A percentile compares a stretch with the other conserved stretches of the same genome.
Conservation (phyloP, 768 basidiomycete species). For the Trametes villosa region DNA sequence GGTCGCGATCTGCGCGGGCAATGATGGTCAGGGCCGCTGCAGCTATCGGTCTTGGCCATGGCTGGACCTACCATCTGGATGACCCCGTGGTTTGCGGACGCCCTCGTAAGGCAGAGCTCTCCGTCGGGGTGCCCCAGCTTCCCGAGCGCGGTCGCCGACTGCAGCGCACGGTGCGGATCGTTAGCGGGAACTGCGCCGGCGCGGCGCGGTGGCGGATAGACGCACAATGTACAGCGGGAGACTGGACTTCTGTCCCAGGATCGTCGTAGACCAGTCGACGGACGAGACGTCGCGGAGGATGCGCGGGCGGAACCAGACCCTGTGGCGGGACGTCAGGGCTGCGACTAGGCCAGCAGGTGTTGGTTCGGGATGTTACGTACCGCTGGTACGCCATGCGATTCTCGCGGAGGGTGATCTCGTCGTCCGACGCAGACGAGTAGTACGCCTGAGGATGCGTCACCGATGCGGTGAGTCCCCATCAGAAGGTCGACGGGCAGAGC, state of each 20-base stretch:
- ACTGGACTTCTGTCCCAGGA: constrained; percentile 73
- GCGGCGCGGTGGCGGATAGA: constrained; percentile 74
- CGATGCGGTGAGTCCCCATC: not conserved
- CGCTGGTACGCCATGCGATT: constrained; percentile 93
- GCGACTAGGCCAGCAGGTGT: too few species aligned
- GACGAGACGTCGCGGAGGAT: constrained; percentile 76
- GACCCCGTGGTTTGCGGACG: constrained; percentile 77
- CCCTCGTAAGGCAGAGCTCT: constrained; percentile 89
- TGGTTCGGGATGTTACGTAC: too few species aligned
- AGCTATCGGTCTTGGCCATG: too few species aligned
- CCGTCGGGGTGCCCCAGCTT: constrained; percentile 97
- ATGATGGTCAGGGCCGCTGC: too few species aligned
- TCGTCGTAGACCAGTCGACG: constrained; percentile 85
- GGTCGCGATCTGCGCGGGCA: constrained; percentile 79
- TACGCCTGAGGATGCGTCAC: constrained; percentile 57
- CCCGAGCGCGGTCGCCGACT: constrained; percentile 84
- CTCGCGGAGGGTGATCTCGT: constrained; percentile 89
- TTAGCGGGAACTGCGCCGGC: constrained; percentile 43
- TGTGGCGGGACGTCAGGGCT: constrained; percentile 6
- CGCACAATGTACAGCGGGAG: constrained; percentile 87
- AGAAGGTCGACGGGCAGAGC: too few species aligned
- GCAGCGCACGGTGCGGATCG: not conserved
- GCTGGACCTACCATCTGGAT: constrained; percentile 71
- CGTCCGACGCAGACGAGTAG: constrained; percentile 95
- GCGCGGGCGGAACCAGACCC: constrained; percentile 41